Evolutionary conservation across 2,329 filamentous ascomycete species (phyloP).

Genomic region (Penicillium sp.): DNA sequence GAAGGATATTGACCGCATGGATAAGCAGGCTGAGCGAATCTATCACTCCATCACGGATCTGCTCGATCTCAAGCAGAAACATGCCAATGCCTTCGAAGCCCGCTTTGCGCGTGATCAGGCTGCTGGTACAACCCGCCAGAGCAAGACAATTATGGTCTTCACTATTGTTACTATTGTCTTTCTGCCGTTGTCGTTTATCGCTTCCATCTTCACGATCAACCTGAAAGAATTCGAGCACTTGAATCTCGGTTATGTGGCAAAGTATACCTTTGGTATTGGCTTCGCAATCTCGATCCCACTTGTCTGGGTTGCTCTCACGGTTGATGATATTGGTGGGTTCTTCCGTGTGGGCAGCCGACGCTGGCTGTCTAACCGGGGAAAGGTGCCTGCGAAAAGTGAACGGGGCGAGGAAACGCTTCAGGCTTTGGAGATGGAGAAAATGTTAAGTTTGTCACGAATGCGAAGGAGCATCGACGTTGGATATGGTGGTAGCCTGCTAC

Average conservation of each 20-base stretch:
- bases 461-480: conserved; percentile 26
- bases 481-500: conserved; percentile 26
- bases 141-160: conserved; percentile 58
- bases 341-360: conserved; percentile 26
- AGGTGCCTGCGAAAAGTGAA: not conserved
- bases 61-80: conserved; percentile 67
- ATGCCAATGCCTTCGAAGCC: conserved; percentile 65
- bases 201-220: conserved; percentile 56
- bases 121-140: conserved; percentile 57
- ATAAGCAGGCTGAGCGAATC: conserved; percentile 59
- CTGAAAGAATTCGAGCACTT: conserved; percentile 49
- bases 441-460: conserved; percentile 23
- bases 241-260: conserved; percentile 51
- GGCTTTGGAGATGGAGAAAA: conserved; percentile 28
- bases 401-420: conserved; percentile 7
- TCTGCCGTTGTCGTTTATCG: conserved; percentile 55
- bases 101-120: conserved; percentile 59
- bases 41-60: conserved; percentile 61
- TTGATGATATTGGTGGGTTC: conserved; percentile 43
- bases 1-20: conserved; percentile 63
- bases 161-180: conserved; percentile 60
- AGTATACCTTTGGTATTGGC: conserved; percentile 57
- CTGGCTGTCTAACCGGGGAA: conserved; percentile 22
- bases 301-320: conserved; percentile 45
- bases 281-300: conserved; percentile 54